Conservation (phyloP, 352 stramenopile genomes). For the Globisporangium irregulare region DNA sequence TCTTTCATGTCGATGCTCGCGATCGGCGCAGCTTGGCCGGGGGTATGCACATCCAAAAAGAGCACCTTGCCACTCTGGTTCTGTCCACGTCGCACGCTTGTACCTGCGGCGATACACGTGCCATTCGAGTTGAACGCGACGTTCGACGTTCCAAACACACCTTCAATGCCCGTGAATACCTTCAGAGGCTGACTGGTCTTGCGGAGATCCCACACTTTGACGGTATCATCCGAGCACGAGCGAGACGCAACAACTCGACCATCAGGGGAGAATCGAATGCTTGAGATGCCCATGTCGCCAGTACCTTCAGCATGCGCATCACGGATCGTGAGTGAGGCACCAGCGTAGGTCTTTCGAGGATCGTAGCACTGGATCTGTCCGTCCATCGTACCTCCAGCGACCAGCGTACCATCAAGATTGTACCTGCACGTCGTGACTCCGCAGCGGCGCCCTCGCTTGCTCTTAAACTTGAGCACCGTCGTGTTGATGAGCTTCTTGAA, state of each 20-base stretch:
- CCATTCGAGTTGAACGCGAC: slow-evolving; percentile 75
- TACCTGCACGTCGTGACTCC: slow-evolving; percentile 76
- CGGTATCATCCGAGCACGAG: slow-evolving; percentile 68
- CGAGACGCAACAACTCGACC: slow-evolving; percentile 59
- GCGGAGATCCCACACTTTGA: slow-evolving; percentile 84
- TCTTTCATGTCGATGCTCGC: slow-evolving; percentile 64
- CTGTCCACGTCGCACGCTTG: slow-evolving; percentile 68
- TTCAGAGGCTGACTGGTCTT: slow-evolving; percentile 62
- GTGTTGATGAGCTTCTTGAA: slow-evolving; percentile 82
- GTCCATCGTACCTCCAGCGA: slow-evolving; percentile 73
- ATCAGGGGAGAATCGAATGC: slow-evolving; percentile 73
- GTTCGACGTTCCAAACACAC: slow-evolving; percentile 76
- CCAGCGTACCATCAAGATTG: slow-evolving; percentile 53
- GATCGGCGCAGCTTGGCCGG: slow-evolving; percentile 44
- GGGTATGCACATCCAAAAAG: slow-evolving; percentile 79
- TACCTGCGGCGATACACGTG: slow-evolving; percentile 66
- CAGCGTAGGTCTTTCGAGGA: slow-evolving; percentile 65
- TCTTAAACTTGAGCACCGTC: slow-evolving; percentile 83
- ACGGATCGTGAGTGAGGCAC: slow-evolving; percentile 51
- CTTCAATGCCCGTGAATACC: slow-evolving; percentile 51
- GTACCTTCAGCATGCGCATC: slow-evolving; percentile 73
- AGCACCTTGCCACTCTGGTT: slow-evolving; percentile 45
- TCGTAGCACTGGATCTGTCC: slow-evolving; percentile 78
- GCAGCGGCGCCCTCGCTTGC: slow-evolving; percentile 63
- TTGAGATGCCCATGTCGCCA: slow-evolving; percentile 67